Base-by-base conservation (phyloP, 2,329 filamentous ascomycete species). In the Diaporthe australafricana region DNA sequence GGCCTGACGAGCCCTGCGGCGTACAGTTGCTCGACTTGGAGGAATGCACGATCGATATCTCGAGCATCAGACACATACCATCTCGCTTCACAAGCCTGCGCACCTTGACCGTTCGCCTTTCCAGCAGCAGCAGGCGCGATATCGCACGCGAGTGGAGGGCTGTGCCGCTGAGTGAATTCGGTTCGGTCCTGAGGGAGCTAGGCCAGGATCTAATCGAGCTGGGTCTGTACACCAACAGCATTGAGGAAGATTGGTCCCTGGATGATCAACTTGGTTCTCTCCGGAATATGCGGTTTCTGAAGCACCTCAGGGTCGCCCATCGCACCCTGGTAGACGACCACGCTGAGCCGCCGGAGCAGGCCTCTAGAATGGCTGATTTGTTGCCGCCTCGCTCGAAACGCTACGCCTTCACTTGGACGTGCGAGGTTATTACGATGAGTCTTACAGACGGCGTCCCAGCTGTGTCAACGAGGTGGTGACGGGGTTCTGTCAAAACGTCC, bases 381-480 rank as follows among this genome's bases (percentile, higher is more conserved):
- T 22, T 60, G 38, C 35, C 38, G 55, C 3, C 5, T 42, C 38
- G 35, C 35, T 42, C 8, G 38, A 60, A 22, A 60, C 35, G 8
- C 22, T 42, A 3, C 38, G 20, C 5, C 38, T 60, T 5, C 32
- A 57, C 35, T 27, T 12, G 12, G 55, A 57, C 14, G 32, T 17
- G 1, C 2, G 3, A n/a, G 1, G 14, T 8, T 25, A 1, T 0
- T 3, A 2, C 7, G 0, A 1, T 1, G 32, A 35, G 32, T 2
- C 1, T 9, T 57, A 25, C n/a, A 42, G 22, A 17, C 8, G 2
- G 3, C 22, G 16, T 8, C 25, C 22, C 25, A 2, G 2, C 3
- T 35, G 12, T 1, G 16, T 60, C 8, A 30, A 30, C 56, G 1
- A 17, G 3, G 38, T 8, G 8, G 22, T 30, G 38, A 60, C 3